Evolutionary conservation across 345 rosid species (phyloP), one percentile per base, ranked within the genome.

Genomic region (Iberis pinnata): DNA sequence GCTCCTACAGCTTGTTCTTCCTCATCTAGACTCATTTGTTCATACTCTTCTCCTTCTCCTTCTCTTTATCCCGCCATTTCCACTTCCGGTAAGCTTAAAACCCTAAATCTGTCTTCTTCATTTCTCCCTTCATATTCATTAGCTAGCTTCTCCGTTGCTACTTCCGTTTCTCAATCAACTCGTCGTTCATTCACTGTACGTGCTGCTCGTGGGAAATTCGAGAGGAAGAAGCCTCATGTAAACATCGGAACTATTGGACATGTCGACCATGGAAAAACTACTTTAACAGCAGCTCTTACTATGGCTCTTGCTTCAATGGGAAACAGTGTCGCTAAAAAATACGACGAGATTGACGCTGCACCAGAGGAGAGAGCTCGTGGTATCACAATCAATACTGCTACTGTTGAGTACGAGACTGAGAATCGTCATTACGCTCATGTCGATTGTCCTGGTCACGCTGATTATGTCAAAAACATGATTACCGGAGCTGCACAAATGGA

Each of bases 231-330:
- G 27, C 95, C 95, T 50, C 98, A 85, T 18, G 76, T 92, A 46
- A 88, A 92, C 76, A 78, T 92, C 55, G 93, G 95, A 5, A 85
- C 96, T 3, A 92, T 88, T 18, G 98, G 98, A 22, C 96, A 85
- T 18, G 96, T 88, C 47, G 96, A 92, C 88, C 98, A 85, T 39
- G 98, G 97, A 11, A 85, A 92, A 69, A 92, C 95, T 12, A 85
- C 98, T 17, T 62, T 85, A 32, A 92, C 95, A 12, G 93, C 88
- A 7, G 88, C 96, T 49, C 79, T 85, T 24, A 88, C 97, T 69
- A 92, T 85, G 98, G 98, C 89, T 18, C 61, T 88, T 9, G 96
- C 93, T 51, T 47, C 85, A 49, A 29, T 76, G 47, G 95, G 96
- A 2, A 72, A 60, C 71, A 72, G 81, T 47, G 79, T 85, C 25